phyloP scores from a whole-genome alignment of 1,284 basidiomycete genomes.

The Schizophyllum commune region DNA sequence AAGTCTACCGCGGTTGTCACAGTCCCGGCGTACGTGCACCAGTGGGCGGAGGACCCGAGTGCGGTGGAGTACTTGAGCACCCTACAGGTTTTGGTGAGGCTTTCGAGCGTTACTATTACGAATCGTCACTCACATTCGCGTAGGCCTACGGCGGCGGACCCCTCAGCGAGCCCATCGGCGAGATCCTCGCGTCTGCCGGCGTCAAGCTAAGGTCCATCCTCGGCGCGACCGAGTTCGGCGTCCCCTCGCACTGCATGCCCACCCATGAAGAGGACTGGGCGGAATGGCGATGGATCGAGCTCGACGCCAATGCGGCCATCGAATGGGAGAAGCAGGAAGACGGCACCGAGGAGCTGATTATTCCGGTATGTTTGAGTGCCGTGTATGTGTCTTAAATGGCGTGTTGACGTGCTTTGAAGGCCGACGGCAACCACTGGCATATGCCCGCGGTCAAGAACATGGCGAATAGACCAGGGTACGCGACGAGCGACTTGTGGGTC shows the following conservation, averaged over 20 bases:
- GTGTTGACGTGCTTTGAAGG: background rate
- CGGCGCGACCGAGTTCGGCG: background rate
- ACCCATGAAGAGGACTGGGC: background rate
- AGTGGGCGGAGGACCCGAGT: slow-evolving; percentile 14
- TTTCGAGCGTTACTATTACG: background rate
- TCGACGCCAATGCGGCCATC: background rate
- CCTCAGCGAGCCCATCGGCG: background rate
- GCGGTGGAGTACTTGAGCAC: slow-evolving; percentile 7
- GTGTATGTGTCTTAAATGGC: background rate
- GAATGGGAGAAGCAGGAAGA: background rate
- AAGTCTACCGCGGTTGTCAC: slow-evolving; percentile 9
- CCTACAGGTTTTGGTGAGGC: slow-evolving; percentile 7
- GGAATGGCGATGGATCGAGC: background rate
- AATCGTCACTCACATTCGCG: background rate
- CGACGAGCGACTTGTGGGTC: background rate
- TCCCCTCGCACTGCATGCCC: background rate
- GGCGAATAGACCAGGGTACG: background rate
- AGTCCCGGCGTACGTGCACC: slow-evolving; percentile 20
- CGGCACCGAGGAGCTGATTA: background rate
- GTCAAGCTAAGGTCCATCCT: background rate
- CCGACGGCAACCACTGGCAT: background rate
- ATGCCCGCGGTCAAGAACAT: background rate
- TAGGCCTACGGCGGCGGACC: background rate
- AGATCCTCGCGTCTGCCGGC: background rate
- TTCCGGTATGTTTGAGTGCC: background rate